Conservation (phyloP, 331 rosid genomes). For the Quercus phellos region DNA sequence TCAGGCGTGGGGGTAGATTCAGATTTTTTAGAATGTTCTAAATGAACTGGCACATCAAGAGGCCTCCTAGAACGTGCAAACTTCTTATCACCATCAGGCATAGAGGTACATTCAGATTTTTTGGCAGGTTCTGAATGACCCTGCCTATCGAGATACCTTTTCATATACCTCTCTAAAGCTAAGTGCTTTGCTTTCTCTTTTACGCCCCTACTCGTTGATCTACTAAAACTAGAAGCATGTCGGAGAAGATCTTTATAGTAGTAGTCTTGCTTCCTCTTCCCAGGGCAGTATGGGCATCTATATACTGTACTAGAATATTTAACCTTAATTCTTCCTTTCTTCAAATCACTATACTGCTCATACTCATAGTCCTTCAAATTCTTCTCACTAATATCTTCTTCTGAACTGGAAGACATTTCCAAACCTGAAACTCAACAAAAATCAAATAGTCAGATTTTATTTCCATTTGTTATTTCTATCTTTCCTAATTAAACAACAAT, state of each 20-base stretch:
- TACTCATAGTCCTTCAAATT: constrained; percentile 35
- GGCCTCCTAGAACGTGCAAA: too few relatives aligned
- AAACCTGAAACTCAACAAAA: constrained; percentile 33
- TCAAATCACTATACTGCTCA: constrained; percentile 43
- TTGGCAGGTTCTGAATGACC: constrained; percentile 2
- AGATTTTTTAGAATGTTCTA: neutral
- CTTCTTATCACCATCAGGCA: too few relatives aligned
- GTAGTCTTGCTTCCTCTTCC: constrained; percentile 24
- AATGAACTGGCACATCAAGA: neutral
- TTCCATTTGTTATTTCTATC: neutral
- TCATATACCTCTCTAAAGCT: constrained; percentile 45
- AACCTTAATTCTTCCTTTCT: constrained; percentile 29
- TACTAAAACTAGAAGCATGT: constrained; percentile 41
- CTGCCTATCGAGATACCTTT: constrained; percentile 28
- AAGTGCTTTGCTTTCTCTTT: constrained; percentile 55
- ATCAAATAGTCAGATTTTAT: neutral
- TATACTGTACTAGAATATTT: constrained; percentile 39
- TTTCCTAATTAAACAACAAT: neutral
- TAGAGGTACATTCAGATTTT: too few relatives aligned
- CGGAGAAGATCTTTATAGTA: constrained; percentile 36
- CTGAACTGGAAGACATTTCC: constrained; percentile 32
- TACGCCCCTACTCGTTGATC: constrained; percentile 14
- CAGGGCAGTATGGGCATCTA: constrained; percentile 63
- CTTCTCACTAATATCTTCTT: constrained; percentile 23
- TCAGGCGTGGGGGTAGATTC: neutral